A percentile compares a stretch with the other conserved stretches of the same genome.
Evolutionary conservation across 441 rosid species (phyloP).

Genomic region (Gossypium trilobum): DNA sequence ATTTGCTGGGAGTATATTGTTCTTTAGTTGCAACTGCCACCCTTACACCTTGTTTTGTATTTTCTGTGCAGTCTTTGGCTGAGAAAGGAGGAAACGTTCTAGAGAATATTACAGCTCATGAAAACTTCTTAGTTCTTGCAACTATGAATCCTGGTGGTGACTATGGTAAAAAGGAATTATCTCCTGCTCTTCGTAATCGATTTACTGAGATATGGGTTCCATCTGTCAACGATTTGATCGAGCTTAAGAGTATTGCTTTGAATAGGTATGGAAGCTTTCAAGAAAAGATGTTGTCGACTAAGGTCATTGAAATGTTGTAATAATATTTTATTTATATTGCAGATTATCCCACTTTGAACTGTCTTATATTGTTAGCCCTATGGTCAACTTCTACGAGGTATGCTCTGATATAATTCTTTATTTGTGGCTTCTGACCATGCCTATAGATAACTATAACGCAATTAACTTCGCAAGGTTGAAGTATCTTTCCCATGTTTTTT

Average conservation of each 20-base stretch:
- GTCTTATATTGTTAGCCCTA: constrained; percentile 46
- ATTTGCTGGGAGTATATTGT: background rate
- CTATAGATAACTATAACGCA: background rate
- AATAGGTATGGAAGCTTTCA: constrained; percentile 40
- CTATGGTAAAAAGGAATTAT: constrained; percentile 94
- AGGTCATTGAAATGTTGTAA: background rate
- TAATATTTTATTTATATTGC: constrained; percentile 19
- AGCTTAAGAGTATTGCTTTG: constrained; percentile 68
- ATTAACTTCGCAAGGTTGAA: background rate
- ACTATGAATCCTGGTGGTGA: constrained; percentile 99
- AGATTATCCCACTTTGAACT: constrained; percentile 45
- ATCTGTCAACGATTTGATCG: constrained; percentile 51
- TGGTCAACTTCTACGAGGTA: constrained; percentile 80
- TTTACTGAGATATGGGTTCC: constrained; percentile 99
- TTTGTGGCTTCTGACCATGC: constrained; percentile 6
- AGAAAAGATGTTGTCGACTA: constrained; percentile 5
- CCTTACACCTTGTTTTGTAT: constrained; percentile 8
- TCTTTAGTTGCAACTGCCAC: background rate
- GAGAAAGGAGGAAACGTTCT: constrained; percentile 86
- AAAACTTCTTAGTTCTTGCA: constrained; percentile 71
- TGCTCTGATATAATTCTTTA: constrained; percentile 15
- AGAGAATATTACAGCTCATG: constrained; percentile 74
- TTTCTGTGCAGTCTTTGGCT: constrained; percentile 63
- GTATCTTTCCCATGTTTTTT: background rate
- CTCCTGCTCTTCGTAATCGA: constrained; percentile 95